Evolutionary conservation across 805 yeast genomes (phyloP), one percentile per base, ranked within the genome.

Genomic region (Candida hispaniensis): DNA sequence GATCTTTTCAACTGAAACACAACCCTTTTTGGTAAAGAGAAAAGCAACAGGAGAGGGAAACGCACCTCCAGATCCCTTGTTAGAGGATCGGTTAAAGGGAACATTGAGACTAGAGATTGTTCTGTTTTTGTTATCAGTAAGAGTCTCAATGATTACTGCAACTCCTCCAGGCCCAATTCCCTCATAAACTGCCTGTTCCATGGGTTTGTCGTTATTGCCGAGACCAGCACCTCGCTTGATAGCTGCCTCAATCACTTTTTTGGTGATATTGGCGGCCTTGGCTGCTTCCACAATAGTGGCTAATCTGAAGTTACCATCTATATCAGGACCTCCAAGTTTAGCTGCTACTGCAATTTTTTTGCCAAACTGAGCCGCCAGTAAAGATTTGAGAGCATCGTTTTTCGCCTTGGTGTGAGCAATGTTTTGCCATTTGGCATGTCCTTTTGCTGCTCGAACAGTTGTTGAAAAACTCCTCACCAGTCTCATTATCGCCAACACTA

Each of bases 361-460:
- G 5, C 95, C 78, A 49, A 79, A 63, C 46, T 75, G 72, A 47
- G 75, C 78, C 4, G 82, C 74, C 17, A 73, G 63, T 39, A 73
- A 69, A 41, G 82, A 76, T 54, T 72, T 75, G 40, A 69, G 73
- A 13, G 83, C 80, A 59, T 88, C 98, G 50, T 85, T 83, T 44
- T 82, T 81, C 38, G 94, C 94, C 58, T 88, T 88, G 52, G 80
- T 91, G 52, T 85, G 96, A 51, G 85, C 79, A 47, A 91, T 88
- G 30, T 80, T 82, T 26, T 93, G 81, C 98, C 98, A 88, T 57
- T 86, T 88, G 21, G 82, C 78, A 56, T 88, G 98, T 1, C 98
- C 98, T 0, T 83, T 74, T n/a, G 42, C 23, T 6, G 23, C 17
- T 18, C 13, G 28, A 6, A 28, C 10, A 8, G 36, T 39, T 1